Percentiles rank a stretch among this genome's conserved stretches.
phyloP scores from a whole-genome alignment of 768 basidiomycete species.

The Leucosporidium yakuticum region DNA sequence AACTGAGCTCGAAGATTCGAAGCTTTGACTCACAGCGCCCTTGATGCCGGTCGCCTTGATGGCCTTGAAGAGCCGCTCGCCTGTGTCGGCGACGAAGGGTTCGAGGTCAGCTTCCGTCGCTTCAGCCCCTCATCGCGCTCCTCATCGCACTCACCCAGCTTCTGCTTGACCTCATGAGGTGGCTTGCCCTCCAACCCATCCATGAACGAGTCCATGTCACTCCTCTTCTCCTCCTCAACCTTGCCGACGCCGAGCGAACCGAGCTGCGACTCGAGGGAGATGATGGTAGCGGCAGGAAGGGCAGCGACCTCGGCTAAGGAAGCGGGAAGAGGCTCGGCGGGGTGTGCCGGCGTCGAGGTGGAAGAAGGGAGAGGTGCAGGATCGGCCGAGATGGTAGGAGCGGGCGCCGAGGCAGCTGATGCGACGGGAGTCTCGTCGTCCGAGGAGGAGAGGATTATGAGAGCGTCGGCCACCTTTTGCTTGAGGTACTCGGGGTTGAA shows the following conservation, averaged over 20 bases:
- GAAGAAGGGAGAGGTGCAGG: conserved; percentile 18
- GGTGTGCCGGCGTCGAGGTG: not conserved
- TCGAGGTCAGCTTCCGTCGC: too few species aligned
- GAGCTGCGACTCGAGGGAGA: conserved; percentile 52
- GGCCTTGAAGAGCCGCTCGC: conserved; percentile 66
- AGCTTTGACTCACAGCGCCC: conserved; percentile 27
- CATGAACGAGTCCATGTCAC: conserved; percentile 67
- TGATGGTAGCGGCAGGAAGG: conserved; percentile 68
- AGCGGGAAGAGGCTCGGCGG: conserved; percentile 33
- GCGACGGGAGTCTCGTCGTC: conserved; percentile 51
- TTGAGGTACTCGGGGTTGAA: conserved; percentile 77
- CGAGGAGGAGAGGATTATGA: conserved; percentile 55
- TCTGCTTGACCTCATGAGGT: conserved; percentile 64
- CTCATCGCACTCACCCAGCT: conserved; percentile 46
- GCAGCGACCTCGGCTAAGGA: conserved; percentile 66
- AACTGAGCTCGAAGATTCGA: not conserved
- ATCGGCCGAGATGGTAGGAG: conserved; percentile 44
- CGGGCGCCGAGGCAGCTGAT: conserved; percentile 40
- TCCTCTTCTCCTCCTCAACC: conserved; percentile 28
- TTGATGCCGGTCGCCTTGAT: conserved; percentile 48
- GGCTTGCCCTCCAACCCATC: conserved; percentile 53
- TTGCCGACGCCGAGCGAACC: conserved; percentile 41
- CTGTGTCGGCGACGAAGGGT: too few species aligned
- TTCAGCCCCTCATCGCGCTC: too few species aligned
- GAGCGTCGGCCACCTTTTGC: conserved; percentile 72